These are phyloP conservation scores for Aspergillus intermedius DNA, from an alignment of 2,329 filamentous ascomycete genomes.

Conservation along the genomic window DNA sequence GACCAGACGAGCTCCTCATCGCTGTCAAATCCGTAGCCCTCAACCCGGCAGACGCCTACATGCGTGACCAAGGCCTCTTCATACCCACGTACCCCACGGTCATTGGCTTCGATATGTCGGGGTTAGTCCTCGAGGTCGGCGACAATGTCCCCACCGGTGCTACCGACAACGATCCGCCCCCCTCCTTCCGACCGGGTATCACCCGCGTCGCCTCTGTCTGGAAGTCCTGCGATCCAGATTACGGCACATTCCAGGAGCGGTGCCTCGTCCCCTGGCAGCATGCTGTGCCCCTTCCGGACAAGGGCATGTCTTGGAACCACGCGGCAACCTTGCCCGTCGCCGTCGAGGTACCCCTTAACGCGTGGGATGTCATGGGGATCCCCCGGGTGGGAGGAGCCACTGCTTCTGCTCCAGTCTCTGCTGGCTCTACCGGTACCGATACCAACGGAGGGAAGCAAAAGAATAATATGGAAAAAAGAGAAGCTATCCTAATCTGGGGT, in stretches of 20 bases:
- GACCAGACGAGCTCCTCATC: slow-evolving; percentile 43
- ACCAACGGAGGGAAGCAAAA: background rate
- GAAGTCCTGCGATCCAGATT: slow-evolving; percentile 40
- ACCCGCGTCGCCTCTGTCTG: slow-evolving; percentile 38
- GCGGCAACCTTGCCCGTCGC: slow-evolving; percentile 39
- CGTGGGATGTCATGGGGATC: slow-evolving; percentile 37
- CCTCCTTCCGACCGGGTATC: slow-evolving; percentile 25
- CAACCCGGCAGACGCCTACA: slow-evolving; percentile 42
- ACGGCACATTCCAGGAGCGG: slow-evolving; percentile 43
- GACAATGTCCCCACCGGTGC: slow-evolving; percentile 26
- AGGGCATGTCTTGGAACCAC: slow-evolving; percentile 32
- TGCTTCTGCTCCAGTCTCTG: slow-evolving; percentile 3
- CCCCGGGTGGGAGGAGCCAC: slow-evolving; percentile 12
- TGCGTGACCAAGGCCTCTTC: slow-evolving; percentile 40
- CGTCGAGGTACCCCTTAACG: slow-evolving; percentile 30
- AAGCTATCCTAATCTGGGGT: slow-evolving; percentile 40
- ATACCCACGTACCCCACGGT: slow-evolving; percentile 38
- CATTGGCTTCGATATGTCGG: slow-evolving; percentile 36
- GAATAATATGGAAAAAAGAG: slow-evolving; percentile 13
- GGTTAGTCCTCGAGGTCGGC: slow-evolving; percentile 40
- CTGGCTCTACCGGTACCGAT: background rate
- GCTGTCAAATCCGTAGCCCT: slow-evolving; percentile 44
- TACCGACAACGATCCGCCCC: slow-evolving; percentile 5
- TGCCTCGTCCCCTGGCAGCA: slow-evolving; percentile 41
- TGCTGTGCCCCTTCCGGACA: slow-evolving; percentile 28